Evolutionary conservation across 352 stramenopile genomes (phyloP).

Genomic region (Globisporangium carolinianum): DNA sequence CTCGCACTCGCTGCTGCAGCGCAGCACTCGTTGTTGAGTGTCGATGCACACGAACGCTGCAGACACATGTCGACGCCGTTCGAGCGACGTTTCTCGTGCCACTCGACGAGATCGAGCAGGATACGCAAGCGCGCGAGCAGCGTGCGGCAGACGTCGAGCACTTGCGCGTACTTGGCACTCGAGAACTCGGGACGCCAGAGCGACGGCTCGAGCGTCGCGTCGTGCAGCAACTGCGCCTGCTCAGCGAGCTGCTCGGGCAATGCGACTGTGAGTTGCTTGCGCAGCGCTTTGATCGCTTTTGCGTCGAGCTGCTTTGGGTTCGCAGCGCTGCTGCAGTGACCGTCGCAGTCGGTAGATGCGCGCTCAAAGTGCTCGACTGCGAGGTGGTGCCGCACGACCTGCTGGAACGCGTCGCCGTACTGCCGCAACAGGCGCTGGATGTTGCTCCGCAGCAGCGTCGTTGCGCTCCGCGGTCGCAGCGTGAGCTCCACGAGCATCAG

Average conservation of each 20-base stretch:
- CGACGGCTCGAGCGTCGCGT: constrained; percentile 39
- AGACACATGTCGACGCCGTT: too few species aligned
- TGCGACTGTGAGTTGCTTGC: too few species aligned
- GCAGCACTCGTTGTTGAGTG: constrained; percentile 17
- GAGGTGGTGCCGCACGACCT: constrained; percentile 42
- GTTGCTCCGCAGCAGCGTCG: too few species aligned
- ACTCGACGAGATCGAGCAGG: constrained; percentile 58
- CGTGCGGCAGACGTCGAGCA: constrained; percentile 37
- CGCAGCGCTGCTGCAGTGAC: constrained; percentile 6
- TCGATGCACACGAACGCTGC: constrained; percentile 10
- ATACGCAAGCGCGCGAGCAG: constrained; percentile 50
- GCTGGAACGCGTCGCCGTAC: too few species aligned
- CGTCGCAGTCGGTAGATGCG: constrained; percentile 25
- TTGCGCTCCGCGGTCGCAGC: too few species aligned
- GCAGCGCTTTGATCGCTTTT: too few species aligned
- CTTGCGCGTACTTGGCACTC: constrained; percentile 36
- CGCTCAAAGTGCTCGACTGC: constrained; percentile 15
- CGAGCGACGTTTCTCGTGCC: constrained; percentile 20
- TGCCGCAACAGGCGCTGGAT: too few species aligned
- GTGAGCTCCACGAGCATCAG: too few species aligned
- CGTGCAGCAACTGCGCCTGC: constrained; percentile 42
- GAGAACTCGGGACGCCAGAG: constrained; percentile 33
- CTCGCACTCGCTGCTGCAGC: neutral
- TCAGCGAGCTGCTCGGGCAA: constrained; percentile 26
- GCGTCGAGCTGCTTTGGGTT: too few species aligned